Percentiles rank a stretch among this genome's conserved stretches.
phyloP scores from a whole-genome alignment of 257 asterid genomes.

The Osmanthus fragrans region DNA sequence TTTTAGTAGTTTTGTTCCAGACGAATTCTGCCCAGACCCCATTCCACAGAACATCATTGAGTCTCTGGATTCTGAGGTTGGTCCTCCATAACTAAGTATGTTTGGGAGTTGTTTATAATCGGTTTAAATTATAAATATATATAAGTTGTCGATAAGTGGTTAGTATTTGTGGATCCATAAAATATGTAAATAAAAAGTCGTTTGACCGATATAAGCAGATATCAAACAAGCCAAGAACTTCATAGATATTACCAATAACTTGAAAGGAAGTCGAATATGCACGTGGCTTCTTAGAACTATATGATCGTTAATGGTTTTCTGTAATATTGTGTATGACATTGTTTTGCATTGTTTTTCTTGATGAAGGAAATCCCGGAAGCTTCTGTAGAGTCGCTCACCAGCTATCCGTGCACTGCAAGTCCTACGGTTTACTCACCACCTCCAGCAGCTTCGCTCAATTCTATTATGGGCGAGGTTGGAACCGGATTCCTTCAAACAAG shows the following conservation, averaged over 20 bases:
- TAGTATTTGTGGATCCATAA: no score
- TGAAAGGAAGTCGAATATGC: background rate
- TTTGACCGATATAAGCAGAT: no score
- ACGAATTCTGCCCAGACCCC: slow-evolving; percentile 85
- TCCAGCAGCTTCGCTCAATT: slow-evolving; percentile 52
- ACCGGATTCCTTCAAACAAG: slow-evolving; percentile 48
- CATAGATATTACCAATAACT: background rate
- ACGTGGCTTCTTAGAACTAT: background rate
- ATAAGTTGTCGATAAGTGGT: no score
- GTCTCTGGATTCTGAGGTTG: slow-evolving; percentile 71
- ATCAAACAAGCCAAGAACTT: background rate
- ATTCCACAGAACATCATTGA: slow-evolving; percentile 63
- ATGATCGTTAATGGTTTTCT: background rate
- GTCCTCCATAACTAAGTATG: slow-evolving; percentile 24
- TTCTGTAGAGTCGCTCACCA: slow-evolving; percentile 33
- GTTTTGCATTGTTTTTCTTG: slow-evolving; percentile 1
- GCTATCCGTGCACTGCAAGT: slow-evolving; percentile 57
- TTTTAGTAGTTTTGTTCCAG: slow-evolving; percentile 69
- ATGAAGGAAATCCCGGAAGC: slow-evolving; percentile 46
- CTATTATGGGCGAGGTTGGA: slow-evolving; percentile 58
- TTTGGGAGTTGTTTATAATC: no score
- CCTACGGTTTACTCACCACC: slow-evolving; percentile 66
- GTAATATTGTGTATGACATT: background rate
- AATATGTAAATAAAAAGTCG: no score
- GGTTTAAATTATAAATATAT: no score